Conservation (phyloP, 2,329 filamentous ascomycete species). For the Microdochium bolleyi region DNA sequence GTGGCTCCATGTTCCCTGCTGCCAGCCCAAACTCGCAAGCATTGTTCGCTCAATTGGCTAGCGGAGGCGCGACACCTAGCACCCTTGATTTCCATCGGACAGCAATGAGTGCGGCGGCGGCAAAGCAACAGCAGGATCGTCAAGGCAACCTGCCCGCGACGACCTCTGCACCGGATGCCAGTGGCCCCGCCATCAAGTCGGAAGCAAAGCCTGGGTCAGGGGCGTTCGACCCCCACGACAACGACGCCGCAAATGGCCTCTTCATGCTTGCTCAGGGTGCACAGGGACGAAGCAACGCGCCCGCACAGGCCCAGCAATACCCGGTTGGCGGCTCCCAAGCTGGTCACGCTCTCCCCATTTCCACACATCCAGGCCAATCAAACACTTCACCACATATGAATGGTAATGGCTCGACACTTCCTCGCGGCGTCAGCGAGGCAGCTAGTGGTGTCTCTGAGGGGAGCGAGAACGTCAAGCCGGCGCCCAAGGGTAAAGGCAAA, state of each 20-base stretch:
- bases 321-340: conserved; percentile 34
- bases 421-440: conserved; percentile 56
- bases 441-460: conserved; percentile 67
- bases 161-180: conserved; percentile 40
- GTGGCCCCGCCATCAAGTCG: conserved; percentile 33
- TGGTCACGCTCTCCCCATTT: conserved; percentile 39
- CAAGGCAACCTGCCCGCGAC: conserved; percentile 27
- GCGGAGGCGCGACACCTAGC: conserved; percentile 77
- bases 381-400: conserved; percentile 45
- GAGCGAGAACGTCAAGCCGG: conserved; percentile 59
- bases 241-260: conserved; percentile 89
- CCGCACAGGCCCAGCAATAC: conserved; percentile 38
- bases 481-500: conserved; percentile 61
- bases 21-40: conserved; percentile 82
- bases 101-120: conserved; percentile 71
- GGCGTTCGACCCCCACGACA: conserved; percentile 81
- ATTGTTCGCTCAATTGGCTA: conserved; percentile 70
- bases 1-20: conserved; percentile 94
- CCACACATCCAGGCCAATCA: conserved; percentile 23
- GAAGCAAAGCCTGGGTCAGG: conserved; percentile 48
- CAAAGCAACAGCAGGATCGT: conserved; percentile 42
- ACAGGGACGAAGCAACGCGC: conserved; percentile 45
- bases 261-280: conserved; percentile 76
- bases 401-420: conserved; percentile 38
- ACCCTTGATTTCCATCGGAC: conserved; percentile 94